Base-by-base conservation (phyloP, 148 eudicot species). In the Amaranthus cruentus region DNA sequence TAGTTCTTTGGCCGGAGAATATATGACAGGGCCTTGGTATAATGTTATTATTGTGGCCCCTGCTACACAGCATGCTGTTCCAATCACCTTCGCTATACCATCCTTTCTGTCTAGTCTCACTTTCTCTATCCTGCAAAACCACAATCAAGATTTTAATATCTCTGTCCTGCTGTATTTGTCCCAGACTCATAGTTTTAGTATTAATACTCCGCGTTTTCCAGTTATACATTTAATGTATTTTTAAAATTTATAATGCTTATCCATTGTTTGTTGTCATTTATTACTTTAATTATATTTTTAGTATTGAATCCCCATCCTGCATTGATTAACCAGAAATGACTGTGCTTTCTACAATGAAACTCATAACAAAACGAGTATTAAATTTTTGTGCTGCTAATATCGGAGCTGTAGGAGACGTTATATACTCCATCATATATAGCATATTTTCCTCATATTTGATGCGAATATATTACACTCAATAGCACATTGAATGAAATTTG, bases 41-140 rank as follows among this genome's bases (percentile, higher is more conserved):
- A 93, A 78, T n/a, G 98, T 93, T 77, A 93, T 93, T 54, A 93
- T 93, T 15, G 93, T 81, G 43, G 98, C 98, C 50, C 98, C 98
- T 4, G 86, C 88, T 2, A 93, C 96, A 71, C 98, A 93, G 38
- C 86, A 61, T 15, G 84, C 47, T 55, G 96, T 90, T 69, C 98
- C 98, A 4, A 70, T 42, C 50, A 93, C 84, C 81, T 93, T 93
- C 9, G 96, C 83, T 67, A 90, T 74, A 15, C 98, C 96, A 61
- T 90, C 98, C 69, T 89, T 93, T 47, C 96, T 70, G 80, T 89
- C 80, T 6, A 93, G 69, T 60, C 94, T 85, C 72, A 90, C 96
- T 81, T 90, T 85, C 73, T 93, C 98, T 55, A 93, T 86, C 86
- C 98, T 93, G 95, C 74, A 81, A 67, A 67, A 54, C 66, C 62